A percentile compares a stretch with the other conserved stretches of the same genome.
These are phyloP conservation scores for Globisporangium recalcitrans DNA, from an alignment of 352 stramenopile species.

Conservation along the genomic window DNA sequence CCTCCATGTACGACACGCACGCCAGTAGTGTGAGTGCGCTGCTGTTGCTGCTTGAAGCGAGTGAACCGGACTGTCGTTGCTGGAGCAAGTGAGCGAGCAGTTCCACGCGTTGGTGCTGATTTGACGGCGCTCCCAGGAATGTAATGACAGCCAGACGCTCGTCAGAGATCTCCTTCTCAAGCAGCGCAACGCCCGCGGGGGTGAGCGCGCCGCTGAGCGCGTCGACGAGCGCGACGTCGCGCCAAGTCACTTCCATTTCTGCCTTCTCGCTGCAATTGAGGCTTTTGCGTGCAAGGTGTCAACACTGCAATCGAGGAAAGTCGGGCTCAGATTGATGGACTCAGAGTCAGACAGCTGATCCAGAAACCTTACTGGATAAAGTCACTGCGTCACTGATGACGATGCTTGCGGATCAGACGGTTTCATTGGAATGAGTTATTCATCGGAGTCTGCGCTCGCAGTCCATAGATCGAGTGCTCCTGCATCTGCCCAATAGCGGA, in stretches of 20 bases:
- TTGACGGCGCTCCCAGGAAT: slow-evolving; percentile 35
- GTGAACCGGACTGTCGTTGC: slow-evolving; percentile 10
- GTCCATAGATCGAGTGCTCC: slow-evolving; percentile 5
- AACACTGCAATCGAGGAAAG: background rate
- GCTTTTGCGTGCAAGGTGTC: background rate
- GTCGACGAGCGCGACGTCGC: slow-evolving; percentile 33
- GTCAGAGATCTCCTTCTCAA: slow-evolving; percentile 39
- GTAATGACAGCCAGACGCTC: slow-evolving; percentile 51
- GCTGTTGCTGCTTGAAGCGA: slow-evolving; percentile 5
- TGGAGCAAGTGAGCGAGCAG: slow-evolving; percentile 30
- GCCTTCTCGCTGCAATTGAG: background rate
- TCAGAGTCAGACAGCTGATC: background rate
- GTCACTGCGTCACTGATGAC: background rate
- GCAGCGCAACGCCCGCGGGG: slow-evolving; percentile 24
- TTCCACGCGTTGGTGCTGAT: slow-evolving; percentile 20
- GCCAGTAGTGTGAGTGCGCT: slow-evolving; percentile 35
- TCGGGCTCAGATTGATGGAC: background rate
- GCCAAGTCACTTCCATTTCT: slow-evolving; percentile 46
- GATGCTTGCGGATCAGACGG: background rate
- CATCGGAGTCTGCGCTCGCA: slow-evolving; percentile 2
- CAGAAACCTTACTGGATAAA: background rate
- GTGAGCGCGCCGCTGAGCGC: slow-evolving; percentile 28
- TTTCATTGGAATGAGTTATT: slow-evolving; percentile 6
- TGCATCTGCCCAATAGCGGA: slow-evolving; percentile 15
- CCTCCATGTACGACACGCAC: slow-evolving; percentile 33